A percentile compares a stretch with the other conserved stretches of the same genome.
Evolutionary conservation across 1,284 basidiomycete species (phyloP).

Genomic region (Volvariella surrecta): DNA sequence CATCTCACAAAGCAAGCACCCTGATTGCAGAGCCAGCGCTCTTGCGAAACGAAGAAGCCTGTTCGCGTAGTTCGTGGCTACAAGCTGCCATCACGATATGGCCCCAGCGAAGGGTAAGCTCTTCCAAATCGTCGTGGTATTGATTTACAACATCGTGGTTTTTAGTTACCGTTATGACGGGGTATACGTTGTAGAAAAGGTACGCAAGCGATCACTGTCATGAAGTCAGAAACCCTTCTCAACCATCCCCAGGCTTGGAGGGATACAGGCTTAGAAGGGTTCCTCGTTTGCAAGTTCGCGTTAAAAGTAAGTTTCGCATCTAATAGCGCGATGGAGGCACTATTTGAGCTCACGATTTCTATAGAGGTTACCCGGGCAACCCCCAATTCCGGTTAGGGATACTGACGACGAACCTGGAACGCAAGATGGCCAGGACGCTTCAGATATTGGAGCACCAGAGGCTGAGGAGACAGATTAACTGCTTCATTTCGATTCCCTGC

Average conservation of each 20-base stretch:
- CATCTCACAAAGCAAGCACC: not conserved
- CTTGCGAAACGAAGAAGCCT: constrained; percentile 65
- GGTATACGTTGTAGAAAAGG: constrained; percentile 70
- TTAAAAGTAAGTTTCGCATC: constrained; percentile 48
- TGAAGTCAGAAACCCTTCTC: not conserved
- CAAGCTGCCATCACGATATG: constrained; percentile 63
- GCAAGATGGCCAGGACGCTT: too few relatives aligned
- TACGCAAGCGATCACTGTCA: constrained; percentile 15
- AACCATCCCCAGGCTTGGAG: constrained; percentile 47
- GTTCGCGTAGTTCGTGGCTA: constrained; percentile 78
- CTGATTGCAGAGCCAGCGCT: constrained; percentile 33
- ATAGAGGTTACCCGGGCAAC: constrained; percentile 56
- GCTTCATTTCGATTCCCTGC: too few relatives aligned
- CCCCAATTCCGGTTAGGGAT: constrained; percentile 37
- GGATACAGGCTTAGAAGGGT: constrained; percentile 62
- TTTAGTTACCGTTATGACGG: constrained; percentile 79
- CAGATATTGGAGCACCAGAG: not conserved
- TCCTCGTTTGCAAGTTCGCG: constrained; percentile 70
- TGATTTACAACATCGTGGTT: constrained; percentile 3
- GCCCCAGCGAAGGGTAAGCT: constrained; percentile 62
- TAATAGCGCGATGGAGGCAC: not conserved
- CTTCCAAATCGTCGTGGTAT: not conserved
- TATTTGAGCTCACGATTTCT: not conserved
- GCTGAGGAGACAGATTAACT: not conserved
- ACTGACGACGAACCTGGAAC: constrained; percentile 3